Evolutionary conservation across 106 monocot species (phyloP), one percentile per base, ranked within the genome.

Genomic region (Phalaenopsis equestris): DNA sequence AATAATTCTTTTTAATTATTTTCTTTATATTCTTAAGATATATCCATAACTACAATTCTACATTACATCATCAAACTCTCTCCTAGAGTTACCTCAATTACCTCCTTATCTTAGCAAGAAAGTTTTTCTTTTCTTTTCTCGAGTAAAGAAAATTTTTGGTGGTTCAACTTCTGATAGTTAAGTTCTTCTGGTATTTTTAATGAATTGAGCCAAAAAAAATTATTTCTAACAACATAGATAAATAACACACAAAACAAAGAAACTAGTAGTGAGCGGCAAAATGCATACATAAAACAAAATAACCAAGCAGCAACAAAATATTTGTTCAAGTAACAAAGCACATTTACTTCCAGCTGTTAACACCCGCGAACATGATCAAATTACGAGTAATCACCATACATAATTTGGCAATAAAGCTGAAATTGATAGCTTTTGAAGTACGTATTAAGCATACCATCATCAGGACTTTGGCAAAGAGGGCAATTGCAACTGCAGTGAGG

Each of bases 391-490:
- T 14, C 76, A 76, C 24, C 12, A 21, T 30, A 76, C 24, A 76
- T 75, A 24, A 76, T 17, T 6, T 14, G 49, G 16, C 17, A 23
- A 48, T 49, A 76, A 74, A 42, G 42, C 74, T 45, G 19, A 14
- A 18, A 2, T 72, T 3, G 41, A 30, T 7, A 46, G 46, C 30
- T 48, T 19, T 30, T 76, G 46, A 3, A 49, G 8, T 30, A 48
- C 19, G 19, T 74, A 41, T 41, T 47, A 48, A 30, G 30, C 76
- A 48, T 84, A 98, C 97, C 95, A 99, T 99, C 95, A 95, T 90
- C 75, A 99, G 93, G 56, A 99, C 75, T 83, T 99, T 99, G 73
- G 91, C 88, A 79, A 99, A 95, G 84, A 95, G 89, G 64, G 93
- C 93, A 37, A 93, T 75, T 75, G 87, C 95, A 41, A 95, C 99